These are phyloP conservation scores for Cutaneotrichosporon dermatis DNA, from an alignment of 1,284 basidiomycete genomes.

Conservation along the genomic window DNA sequence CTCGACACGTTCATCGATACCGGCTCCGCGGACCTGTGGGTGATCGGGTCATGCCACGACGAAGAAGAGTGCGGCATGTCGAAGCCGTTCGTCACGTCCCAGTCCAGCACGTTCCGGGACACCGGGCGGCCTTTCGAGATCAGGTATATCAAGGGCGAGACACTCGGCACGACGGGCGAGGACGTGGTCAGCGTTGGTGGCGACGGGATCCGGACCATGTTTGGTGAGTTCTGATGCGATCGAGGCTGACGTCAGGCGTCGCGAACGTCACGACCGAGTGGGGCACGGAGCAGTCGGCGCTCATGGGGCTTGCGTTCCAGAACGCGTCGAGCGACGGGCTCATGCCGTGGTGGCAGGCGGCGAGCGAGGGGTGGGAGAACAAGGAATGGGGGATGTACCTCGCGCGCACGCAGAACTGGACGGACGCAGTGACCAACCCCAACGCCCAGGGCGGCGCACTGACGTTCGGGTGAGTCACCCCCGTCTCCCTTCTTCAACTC, in stretches of 20 bases:
- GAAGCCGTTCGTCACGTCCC: conserved; percentile 13
- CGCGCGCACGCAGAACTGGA: not conserved
- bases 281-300: not conserved
- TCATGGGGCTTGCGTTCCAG: not conserved
- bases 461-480: not conserved
- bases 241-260: not conserved
- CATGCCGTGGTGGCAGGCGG: not conserved
- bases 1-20: conserved; percentile 59
- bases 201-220: not conserved
- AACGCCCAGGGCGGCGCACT: not conserved
- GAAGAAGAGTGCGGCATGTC: conserved; percentile 16
- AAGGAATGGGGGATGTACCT: not conserved
- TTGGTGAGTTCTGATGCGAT: not conserved
- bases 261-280: not conserved
- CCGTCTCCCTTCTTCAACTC: no score
- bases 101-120: conserved; percentile 30
- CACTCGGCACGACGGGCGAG: not conserved
- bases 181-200: not conserved
- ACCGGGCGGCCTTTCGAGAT: conserved; percentile 6
- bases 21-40: conserved; percentile 56
- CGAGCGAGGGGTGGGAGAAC: not conserved
- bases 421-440: not conserved
- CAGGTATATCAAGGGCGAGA: not conserved
- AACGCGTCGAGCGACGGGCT: not conserved
- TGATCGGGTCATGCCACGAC: conserved; percentile 31